phyloP scores from a whole-genome alignment of 1,284 basidiomycete genomes.

The Entoloma clypeatum region DNA sequence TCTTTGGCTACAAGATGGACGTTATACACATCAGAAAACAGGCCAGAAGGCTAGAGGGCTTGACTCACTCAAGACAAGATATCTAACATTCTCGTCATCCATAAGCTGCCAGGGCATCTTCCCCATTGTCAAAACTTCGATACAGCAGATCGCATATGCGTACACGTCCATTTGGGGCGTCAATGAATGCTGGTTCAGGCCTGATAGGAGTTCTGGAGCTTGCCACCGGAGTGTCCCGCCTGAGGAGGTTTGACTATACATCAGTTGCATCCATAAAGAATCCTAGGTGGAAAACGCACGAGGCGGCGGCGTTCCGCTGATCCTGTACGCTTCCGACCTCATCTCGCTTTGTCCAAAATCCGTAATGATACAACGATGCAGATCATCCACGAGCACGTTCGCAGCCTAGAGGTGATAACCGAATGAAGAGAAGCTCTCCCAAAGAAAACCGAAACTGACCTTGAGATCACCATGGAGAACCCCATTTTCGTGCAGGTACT shows the following conservation, averaged over 20 bases:
- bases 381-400: constrained; percentile 71
- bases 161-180: constrained; percentile 68
- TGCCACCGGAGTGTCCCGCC: constrained; percentile 69
- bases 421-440: too few relatives aligned
- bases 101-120: constrained; percentile 56
- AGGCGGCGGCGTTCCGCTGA: constrained; percentile 49
- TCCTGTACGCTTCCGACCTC: constrained; percentile 61
- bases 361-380: constrained; percentile 62
- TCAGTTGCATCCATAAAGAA: not conserved
- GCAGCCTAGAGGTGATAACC: constrained; percentile 43
- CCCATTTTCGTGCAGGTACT: constrained; percentile 61
- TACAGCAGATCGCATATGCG: constrained; percentile 67
- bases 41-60: constrained; percentile 2
- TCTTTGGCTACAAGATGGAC: constrained; percentile 43
- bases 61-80: constrained; percentile 57
- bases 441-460: constrained; percentile 31
- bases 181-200: constrained; percentile 35
- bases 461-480: constrained; percentile 75
- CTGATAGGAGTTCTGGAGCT: constrained; percentile 66
- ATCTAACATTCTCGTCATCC: constrained; percentile 56
- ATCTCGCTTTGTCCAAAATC: constrained; percentile 81
- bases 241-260: constrained; percentile 19
- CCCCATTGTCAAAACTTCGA: constrained; percentile 66
- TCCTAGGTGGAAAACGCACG: constrained; percentile 41
- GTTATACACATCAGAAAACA: not conserved